phyloP scores from a whole-genome alignment of 2,329 filamentous ascomycete species.

The Rutstroemia sp. region DNA sequence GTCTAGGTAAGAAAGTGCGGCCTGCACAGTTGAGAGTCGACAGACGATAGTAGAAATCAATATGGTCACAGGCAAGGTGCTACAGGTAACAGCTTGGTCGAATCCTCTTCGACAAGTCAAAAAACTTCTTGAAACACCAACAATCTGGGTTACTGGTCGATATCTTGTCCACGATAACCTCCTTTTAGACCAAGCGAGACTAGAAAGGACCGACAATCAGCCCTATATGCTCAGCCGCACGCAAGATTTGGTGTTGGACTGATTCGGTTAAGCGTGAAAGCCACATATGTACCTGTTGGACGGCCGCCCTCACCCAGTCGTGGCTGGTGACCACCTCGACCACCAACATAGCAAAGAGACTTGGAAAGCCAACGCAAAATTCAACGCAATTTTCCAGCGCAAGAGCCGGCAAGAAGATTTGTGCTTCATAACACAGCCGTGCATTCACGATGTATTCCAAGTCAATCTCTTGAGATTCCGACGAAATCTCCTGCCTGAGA shows the following conservation, averaged over 20 bases:
- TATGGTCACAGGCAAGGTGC: background rate
- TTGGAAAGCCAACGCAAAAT: no score
- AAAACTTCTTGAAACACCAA: constrained; percentile 3
- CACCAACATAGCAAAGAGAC: no score
- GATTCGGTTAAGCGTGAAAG: background rate
- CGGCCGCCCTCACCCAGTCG: no score
- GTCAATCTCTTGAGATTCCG: background rate
- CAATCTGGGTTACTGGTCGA: background rate
- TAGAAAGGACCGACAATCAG: background rate
- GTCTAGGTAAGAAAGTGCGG: no score
- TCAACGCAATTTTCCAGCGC: no score
- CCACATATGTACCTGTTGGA: no score
- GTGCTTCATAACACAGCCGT: background rate
- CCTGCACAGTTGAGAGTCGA: background rate
- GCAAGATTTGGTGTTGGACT: background rate
- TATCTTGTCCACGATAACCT: background rate
- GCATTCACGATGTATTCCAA: background rate
- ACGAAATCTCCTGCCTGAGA: background rate
- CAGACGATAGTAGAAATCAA: background rate
- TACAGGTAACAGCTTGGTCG: background rate
- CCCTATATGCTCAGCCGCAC: background rate
- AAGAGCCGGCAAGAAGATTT: no score
- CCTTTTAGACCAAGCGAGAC: background rate
- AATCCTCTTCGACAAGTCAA: background rate
- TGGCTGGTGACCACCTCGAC: no score